Conservation (phyloP, 2,329 filamentous ascomycete species). For the Ophiostoma montium region DNA sequence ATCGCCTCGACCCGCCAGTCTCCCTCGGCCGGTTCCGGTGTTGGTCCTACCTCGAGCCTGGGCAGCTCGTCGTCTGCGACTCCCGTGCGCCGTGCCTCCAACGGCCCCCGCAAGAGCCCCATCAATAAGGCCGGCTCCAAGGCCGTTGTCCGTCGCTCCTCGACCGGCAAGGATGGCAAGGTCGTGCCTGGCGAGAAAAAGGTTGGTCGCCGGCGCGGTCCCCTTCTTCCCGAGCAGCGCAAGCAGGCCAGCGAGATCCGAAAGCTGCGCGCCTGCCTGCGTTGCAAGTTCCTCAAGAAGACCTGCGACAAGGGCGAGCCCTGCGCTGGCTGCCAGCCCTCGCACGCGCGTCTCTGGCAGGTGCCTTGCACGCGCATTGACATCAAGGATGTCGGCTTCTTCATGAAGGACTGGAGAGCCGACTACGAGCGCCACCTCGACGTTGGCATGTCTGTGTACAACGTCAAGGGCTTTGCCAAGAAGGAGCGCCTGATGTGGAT, state of each 20-base stretch:
- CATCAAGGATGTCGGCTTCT: constrained; percentile 96
- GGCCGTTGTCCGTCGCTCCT: constrained; percentile 67
- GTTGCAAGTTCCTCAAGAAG: constrained; percentile 98
- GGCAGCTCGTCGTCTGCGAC: constrained; percentile 43
- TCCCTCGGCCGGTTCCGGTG: constrained; percentile 46
- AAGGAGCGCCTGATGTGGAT: constrained; percentile 71
- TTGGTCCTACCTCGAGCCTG: constrained; percentile 21
- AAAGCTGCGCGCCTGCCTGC: constrained; percentile 82
- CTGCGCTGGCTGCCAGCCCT: constrained; percentile 88
- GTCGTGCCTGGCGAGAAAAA: constrained; percentile 65
- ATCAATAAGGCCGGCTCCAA: constrained; percentile 65
- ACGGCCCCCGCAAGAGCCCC: constrained; percentile 56
- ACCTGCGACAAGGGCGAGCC: constrained; percentile 97
- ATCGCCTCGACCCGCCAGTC: constrained; percentile 34
- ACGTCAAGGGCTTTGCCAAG: constrained; percentile 71
- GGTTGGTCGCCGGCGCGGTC: constrained; percentile 78
- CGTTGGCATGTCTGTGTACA: constrained; percentile 78
- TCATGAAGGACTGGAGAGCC: constrained; percentile 99
- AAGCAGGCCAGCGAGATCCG: constrained; percentile 95
- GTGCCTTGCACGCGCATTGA: constrained; percentile 95
- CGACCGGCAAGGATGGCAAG: constrained; percentile 60
- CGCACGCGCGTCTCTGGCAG: constrained; percentile 90
- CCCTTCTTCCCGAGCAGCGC: constrained; percentile 80
- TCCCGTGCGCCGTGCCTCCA: constrained; percentile 50
- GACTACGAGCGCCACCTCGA: constrained; percentile 87